Conservation (phyloP, 2,329 filamentous ascomycete species). For the Curvularia hawaiiensis region DNA sequence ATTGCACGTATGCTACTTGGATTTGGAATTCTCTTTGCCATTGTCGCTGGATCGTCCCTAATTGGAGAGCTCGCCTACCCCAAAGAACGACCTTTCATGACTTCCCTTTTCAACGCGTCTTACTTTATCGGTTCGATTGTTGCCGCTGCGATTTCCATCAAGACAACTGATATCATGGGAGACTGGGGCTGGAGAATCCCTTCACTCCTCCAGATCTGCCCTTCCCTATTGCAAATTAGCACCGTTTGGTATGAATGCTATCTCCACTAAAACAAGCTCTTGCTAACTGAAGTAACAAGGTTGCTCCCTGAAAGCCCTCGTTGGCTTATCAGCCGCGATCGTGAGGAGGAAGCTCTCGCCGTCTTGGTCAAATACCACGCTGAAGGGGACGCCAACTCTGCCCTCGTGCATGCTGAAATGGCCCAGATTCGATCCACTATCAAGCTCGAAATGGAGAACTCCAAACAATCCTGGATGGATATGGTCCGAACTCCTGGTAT, state of each 20-base stretch:
- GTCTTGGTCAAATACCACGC: constrained; percentile 51
- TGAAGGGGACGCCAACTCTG: constrained; percentile 47
- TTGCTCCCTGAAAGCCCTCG: constrained; percentile 52
- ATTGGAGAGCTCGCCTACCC: constrained; percentile 66
- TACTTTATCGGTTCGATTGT: constrained; percentile 61
- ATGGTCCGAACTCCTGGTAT: constrained; percentile 56
- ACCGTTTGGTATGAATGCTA: constrained; percentile 38
- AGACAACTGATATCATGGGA: constrained; percentile 51
- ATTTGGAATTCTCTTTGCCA: constrained; percentile 65
- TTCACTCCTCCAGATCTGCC: constrained; percentile 56
- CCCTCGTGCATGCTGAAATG: constrained; percentile 60
- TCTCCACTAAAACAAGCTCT: background rate
- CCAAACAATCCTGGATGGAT: constrained; percentile 60
- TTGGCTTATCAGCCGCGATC: constrained; percentile 58
- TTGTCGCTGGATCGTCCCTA: constrained; percentile 62
- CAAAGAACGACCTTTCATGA: constrained; percentile 64
- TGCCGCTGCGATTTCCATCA: constrained; percentile 56
- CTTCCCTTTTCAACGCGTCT: constrained; percentile 65
- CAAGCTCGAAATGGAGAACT: constrained; percentile 59
- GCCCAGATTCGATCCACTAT: constrained; percentile 65
- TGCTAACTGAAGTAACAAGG: constrained; percentile 16
- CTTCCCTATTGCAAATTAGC: constrained; percentile 53
- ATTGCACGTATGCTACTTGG: constrained; percentile 65
- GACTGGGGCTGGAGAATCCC: constrained; percentile 59
- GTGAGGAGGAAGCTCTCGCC: constrained; percentile 51